These are phyloP conservation scores for Kickxella alabastrina DNA, from an alignment of 192 early-diverging fungal species.

Conservation along the genomic window DNA sequence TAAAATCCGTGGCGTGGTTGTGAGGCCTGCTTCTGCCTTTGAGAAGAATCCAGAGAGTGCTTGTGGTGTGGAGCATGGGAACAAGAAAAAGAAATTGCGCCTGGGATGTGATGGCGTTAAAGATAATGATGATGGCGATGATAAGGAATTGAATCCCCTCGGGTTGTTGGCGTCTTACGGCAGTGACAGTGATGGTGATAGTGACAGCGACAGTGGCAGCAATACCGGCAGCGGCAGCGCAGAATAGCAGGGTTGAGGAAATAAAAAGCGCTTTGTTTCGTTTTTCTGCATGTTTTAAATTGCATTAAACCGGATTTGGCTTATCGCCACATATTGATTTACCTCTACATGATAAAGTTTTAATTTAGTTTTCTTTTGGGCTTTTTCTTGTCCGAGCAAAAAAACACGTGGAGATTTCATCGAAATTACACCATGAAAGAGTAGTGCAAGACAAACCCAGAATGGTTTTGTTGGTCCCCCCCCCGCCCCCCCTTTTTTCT, in stretches of 20 bases:
- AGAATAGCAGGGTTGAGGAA: too few relatives aligned
- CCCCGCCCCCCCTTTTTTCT: neutral
- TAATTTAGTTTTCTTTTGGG: too few relatives aligned
- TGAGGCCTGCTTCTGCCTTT: neutral
- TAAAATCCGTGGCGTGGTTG: neutral
- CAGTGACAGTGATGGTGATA: slow-evolving; percentile 7
- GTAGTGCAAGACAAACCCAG: too few relatives aligned
- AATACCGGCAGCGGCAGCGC: neutral
- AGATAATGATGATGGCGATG: neutral
- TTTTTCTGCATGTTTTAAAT: too few relatives aligned
- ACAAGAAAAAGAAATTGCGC: too few relatives aligned
- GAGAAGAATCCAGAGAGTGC: neutral
- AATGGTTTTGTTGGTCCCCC: too few relatives aligned
- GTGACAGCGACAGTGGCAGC: slow-evolving; percentile 11
- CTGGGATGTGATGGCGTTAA: neutral
- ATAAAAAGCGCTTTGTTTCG: too few relatives aligned
- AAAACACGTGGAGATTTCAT: slow-evolving; percentile 1
- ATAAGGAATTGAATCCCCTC: neutral
- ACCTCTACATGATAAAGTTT: too few relatives aligned
- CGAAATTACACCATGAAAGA: neutral
- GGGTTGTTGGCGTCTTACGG: slow-evolving; percentile 20
- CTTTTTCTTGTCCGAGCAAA: too few relatives aligned
- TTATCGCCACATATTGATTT: too few relatives aligned
- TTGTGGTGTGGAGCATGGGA: neutral
- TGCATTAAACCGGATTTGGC: too few relatives aligned